Conservation (phyloP, 305 asterid species). For the Solanum hybrid region DNA sequence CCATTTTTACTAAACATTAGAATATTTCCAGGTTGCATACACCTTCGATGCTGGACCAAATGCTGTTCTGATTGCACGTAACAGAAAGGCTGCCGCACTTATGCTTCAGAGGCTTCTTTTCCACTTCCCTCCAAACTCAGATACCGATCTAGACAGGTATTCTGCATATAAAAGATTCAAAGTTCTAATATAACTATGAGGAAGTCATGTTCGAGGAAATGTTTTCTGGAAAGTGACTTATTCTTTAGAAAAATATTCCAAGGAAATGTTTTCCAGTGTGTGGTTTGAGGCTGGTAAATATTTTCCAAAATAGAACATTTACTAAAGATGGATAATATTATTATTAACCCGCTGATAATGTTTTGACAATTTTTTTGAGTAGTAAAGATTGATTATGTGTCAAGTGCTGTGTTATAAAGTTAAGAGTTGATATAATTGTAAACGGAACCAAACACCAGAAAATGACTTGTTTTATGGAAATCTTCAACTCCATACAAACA, state of each 20-base stretch:
- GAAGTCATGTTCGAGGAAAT: not conserved
- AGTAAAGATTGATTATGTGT: not conserved
- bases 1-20: not conserved
- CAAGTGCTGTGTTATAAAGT: not conserved
- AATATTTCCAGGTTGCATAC: constrained; percentile 58
- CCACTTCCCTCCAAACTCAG: constrained; percentile 71
- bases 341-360: not conserved
- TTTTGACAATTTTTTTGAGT: not conserved
- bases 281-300: not conserved
- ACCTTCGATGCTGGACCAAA: constrained; percentile 96
- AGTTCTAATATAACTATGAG: not conserved
- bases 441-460: not conserved
- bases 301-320: not conserved
- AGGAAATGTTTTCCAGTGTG: not conserved
- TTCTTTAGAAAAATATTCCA: not conserved
- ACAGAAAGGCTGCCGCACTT: constrained; percentile 57
- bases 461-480: not conserved
- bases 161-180: not conserved
- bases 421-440: not conserved
- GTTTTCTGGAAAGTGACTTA: not conserved
- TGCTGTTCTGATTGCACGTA: constrained; percentile 73
- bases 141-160: constrained; percentile 69
- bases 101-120: constrained; percentile 68
- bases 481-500: not conserved
- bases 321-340: not conserved